Evolutionary conservation across 495 filamentous ascomycete genomes (phyloP), one percentile per base, ranked within the genome.

Genomic region (Annulohypoxylon moriforme): DNA sequence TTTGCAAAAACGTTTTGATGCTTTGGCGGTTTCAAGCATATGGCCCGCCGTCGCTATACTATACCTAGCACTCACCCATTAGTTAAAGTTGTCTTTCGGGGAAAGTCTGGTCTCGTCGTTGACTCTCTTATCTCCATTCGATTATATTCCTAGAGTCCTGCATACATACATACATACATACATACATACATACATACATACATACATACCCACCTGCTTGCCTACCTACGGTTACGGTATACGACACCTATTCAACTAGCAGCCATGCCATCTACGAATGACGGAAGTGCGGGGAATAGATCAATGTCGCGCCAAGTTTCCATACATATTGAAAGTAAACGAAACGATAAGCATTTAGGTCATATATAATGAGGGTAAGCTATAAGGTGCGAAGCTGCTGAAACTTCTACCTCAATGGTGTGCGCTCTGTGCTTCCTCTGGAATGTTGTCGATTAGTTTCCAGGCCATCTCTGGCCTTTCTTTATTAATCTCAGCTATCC

Each of bases 381-480:
- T 29, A 16, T 14, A 27, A 7, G 18, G 11, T 24, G 22, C 24
- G 14, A 3, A 40, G 24, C 20, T 10, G 13, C 25, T 20, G 34
- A 60, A 36, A 49, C 6, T 8, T 66, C 33, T 13, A 20, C 22
- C 49, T 42, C 40, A 20, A 44, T 25, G 20, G 34, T 27, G 27
- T 13, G 36, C 9, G 13, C 31, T 59, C 9, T 14, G 14, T 8
- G 36, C 53, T 31, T 40, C 22, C 2, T 49, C 58, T 36, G 34
- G 20, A 13, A 73, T 73, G 71, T 47, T 57, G 36, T 20, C 31
- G 33, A 36, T 24, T 8, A 34, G 61, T 40, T 9, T 67, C 36
- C 53, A 49, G 4, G 34, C 46, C 20, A 64, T 62, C 60, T n/a
- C 64, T 7, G 64, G 56, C 62, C 50, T 74, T 24, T 66, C 60